A percentile compares a stretch with the other conserved stretches of the same genome.
phyloP scores from a whole-genome alignment of 192 early-diverging fungal genomes.

The Chytriomyces confervae region DNA sequence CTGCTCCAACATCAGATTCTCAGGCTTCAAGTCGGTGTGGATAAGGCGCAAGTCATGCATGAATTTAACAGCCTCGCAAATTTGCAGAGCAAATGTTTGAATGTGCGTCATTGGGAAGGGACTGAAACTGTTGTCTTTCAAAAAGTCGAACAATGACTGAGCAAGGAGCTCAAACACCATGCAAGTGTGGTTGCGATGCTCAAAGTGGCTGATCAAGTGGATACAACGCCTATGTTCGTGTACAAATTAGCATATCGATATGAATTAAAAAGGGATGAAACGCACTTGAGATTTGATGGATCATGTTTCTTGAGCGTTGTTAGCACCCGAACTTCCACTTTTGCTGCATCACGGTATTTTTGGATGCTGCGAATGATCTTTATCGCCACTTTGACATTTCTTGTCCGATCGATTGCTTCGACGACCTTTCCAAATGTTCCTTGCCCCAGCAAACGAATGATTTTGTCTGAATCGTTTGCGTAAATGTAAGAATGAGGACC shows the following conservation, averaged over 20 bases:
- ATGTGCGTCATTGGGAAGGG: slow-evolving; percentile 89
- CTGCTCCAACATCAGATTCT: slow-evolving; percentile 20
- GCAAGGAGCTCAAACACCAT: slow-evolving; percentile 96
- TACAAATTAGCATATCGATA: neutral
- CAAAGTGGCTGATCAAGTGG: slow-evolving; percentile 82
- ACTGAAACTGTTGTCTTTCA: slow-evolving; percentile 89
- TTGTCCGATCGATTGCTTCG: slow-evolving; percentile 75
- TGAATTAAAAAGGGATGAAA: slow-evolving; percentile 8
- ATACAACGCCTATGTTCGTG: slow-evolving; percentile 76
- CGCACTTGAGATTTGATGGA: slow-evolving; percentile 80
- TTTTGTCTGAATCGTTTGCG: slow-evolving; percentile 64
- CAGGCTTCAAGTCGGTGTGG: slow-evolving; percentile 97
- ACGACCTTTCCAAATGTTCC: slow-evolving; percentile 99
- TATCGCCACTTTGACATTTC: slow-evolving; percentile 66
- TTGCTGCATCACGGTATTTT: slow-evolving; percentile 94
- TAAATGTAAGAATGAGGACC: neutral
- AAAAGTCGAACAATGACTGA: slow-evolving; percentile 90
- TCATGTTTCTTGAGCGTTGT: slow-evolving; percentile 79
- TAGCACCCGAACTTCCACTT: slow-evolving; percentile 87
- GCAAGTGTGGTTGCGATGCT: slow-evolving; percentile 91
- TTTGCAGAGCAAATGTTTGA: slow-evolving; percentile 81
- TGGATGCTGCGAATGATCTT: slow-evolving; percentile 93
- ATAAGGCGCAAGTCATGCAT: slow-evolving; percentile 85
- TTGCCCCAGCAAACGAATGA: slow-evolving; percentile 86
- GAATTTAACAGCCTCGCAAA: slow-evolving; percentile 87